phyloP scores from a whole-genome alignment of 176 grass and related monocot species.

The Carex scoparia region DNA sequence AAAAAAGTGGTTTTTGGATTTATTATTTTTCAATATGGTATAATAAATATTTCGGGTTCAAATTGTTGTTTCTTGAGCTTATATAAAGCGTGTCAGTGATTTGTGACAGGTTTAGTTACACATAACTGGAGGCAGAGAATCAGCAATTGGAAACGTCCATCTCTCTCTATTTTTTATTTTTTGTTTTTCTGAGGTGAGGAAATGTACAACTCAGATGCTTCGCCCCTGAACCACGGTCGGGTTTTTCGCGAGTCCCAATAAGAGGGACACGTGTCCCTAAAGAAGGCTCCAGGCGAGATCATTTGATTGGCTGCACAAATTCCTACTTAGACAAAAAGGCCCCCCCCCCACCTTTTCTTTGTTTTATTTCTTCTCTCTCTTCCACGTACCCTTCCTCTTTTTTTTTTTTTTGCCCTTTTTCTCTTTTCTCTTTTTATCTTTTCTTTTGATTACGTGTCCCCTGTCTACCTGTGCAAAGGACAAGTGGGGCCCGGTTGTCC shows the following conservation, averaged over 20 bases:
- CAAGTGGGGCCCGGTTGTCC: not conserved
- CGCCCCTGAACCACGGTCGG: not conserved
- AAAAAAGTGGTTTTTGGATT: too few relatives aligned
- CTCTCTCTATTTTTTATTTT: too few relatives aligned
- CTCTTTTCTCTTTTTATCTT: not conserved
- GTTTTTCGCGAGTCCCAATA: not conserved
- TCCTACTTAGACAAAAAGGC: not conserved
- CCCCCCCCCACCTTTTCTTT: not conserved
- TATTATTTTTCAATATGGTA: too few relatives aligned
- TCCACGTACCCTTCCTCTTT: not conserved
- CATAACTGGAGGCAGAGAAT: too few relatives aligned
- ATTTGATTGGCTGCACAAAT: not conserved
- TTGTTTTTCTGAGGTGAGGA: too few relatives aligned
- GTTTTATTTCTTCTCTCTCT: not conserved
- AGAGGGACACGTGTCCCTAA: not conserved
- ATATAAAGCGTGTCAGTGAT: too few relatives aligned
- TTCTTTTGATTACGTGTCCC: not conserved
- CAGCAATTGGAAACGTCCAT: too few relatives aligned
- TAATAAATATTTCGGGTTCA: too few relatives aligned
- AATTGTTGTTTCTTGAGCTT: too few relatives aligned
- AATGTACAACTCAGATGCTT: not conserved
- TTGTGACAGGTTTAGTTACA: too few relatives aligned
- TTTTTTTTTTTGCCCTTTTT: not conserved
- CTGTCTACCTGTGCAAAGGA: not conserved
- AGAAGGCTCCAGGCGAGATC: not conserved